Percentiles rank a stretch among this genome's conserved stretches.
Conservation (phyloP, 2,329 filamentous ascomycete species). For the Dendrostoma leiphaemia region DNA sequence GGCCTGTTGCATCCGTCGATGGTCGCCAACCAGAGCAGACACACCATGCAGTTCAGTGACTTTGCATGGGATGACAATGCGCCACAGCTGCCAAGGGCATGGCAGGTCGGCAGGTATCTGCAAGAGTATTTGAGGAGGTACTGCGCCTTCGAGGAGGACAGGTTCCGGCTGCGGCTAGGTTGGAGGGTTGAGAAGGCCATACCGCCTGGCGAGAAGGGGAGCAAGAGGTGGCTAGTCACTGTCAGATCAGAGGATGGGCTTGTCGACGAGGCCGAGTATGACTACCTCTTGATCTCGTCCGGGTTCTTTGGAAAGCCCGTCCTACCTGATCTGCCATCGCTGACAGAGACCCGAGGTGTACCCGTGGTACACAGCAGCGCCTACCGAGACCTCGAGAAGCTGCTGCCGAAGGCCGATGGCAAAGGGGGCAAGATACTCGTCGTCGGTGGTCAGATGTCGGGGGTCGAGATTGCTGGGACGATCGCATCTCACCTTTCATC, state of each 20-base stretch:
- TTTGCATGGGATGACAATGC: conserved; percentile 62
- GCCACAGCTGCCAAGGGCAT: conserved; percentile 71
- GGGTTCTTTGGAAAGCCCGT: conserved; percentile 71
- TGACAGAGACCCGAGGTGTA: conserved; percentile 34
- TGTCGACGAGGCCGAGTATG: conserved; percentile 54
- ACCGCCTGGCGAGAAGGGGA: conserved; percentile 23
- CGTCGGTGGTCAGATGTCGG: conserved; percentile 80
- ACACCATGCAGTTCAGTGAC: conserved; percentile 73
- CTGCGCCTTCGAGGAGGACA: conserved; percentile 36
- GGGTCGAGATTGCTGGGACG: conserved; percentile 71
- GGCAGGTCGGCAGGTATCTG: conserved; percentile 74
- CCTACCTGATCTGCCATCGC: conserved; percentile 41
- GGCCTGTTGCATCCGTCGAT: conserved; percentile 65
- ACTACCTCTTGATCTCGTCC: conserved; percentile 69
- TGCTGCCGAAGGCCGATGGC: conserved; percentile 39
- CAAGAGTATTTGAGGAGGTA: conserved; percentile 62
- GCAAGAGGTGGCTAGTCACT: conserved; percentile 40
- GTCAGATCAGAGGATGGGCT: conserved; percentile 32
- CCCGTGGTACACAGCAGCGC: conserved; percentile 67
- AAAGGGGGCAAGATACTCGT: conserved; percentile 64
- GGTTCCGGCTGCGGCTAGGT: conserved; percentile 46
- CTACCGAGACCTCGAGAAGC: conserved; percentile 53
- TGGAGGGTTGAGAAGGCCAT: conserved; percentile 43
- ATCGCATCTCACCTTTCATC: conserved; percentile 71
- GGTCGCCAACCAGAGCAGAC: conserved; percentile 72